A percentile compares a stretch with the other conserved stretches of the same genome.
Evolutionary conservation across 2,329 filamentous ascomycete genomes (phyloP).

Genomic region (Fusarium buharicum): DNA sequence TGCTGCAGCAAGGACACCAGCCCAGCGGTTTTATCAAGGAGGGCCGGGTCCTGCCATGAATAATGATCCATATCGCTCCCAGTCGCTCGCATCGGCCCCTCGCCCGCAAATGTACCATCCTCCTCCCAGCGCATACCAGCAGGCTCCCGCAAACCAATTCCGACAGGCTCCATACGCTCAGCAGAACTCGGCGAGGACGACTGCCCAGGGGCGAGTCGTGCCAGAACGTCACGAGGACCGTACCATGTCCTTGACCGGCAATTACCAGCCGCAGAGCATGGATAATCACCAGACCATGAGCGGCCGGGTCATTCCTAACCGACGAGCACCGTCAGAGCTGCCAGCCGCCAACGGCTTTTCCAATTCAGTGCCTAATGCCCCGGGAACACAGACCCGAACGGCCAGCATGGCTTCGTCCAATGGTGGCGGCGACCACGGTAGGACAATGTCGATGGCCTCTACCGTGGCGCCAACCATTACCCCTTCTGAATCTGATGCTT

Average conservation of each 20-base stretch:
- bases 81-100: conserved; percentile 83
- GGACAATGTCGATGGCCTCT: conserved; percentile 94
- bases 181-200: conserved; percentile 76
- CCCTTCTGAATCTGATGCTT: conserved; percentile 66
- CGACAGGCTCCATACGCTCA: conserved; percentile 79
- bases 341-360: conserved; percentile 52
- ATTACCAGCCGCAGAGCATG: conserved; percentile 72
- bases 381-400: conserved; percentile 67
- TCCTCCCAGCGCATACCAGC: conserved; percentile 69
- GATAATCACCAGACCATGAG: conserved; percentile 93
- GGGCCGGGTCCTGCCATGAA: conserved; percentile 73
- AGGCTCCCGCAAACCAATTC: conserved; percentile 77
- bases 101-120: conserved; percentile 78
- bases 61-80: conserved; percentile 87
- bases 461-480: conserved; percentile 77
- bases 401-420: conserved; percentile 70
- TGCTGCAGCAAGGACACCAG: conserved; percentile 54
- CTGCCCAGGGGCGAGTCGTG: conserved; percentile 89
- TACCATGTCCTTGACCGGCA: conserved; percentile 94
- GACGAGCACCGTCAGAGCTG: conserved; percentile 59
- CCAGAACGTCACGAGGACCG: conserved; percentile 92
- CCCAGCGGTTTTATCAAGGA: conserved; percentile 71
- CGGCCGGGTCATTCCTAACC: conserved; percentile 87
- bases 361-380: conserved; percentile 56
- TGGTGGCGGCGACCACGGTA: conserved; percentile 58